These are phyloP conservation scores for Anastatica hierochuntica DNA, from an alignment of 345 rosid species.

Conservation along the genomic window DNA sequence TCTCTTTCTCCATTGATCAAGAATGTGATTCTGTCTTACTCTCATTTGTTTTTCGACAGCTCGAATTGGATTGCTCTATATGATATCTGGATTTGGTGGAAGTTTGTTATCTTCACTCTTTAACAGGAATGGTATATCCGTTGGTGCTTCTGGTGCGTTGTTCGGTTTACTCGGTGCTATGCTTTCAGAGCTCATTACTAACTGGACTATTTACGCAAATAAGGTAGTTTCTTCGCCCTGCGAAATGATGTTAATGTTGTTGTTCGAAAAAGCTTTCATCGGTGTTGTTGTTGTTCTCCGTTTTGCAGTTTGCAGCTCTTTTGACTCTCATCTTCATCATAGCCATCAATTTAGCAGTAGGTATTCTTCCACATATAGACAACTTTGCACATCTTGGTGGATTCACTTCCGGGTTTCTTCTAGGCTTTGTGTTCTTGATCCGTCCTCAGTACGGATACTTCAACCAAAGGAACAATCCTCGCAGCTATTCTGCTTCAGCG, in stretches of 20 bases:
- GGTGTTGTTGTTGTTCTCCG: neutral
- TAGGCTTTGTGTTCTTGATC: constrained; percentile 79
- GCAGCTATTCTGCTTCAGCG: constrained; percentile 26
- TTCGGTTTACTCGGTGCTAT: constrained; percentile 94
- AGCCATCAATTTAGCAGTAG: constrained; percentile 59
- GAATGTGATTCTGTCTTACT: neutral
- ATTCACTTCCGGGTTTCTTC: constrained; percentile 78
- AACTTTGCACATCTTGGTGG: constrained; percentile 98
- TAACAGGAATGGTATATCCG: constrained; percentile 70
- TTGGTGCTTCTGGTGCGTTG: constrained; percentile 98
- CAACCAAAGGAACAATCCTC: constrained; percentile 46
- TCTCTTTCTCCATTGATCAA: too few relatives aligned
- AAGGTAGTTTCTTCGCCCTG: constrained; percentile 63
- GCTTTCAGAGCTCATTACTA: constrained; percentile 89
- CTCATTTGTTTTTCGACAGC: constrained; percentile 32
- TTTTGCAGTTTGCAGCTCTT: constrained; percentile 74
- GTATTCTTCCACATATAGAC: constrained; percentile 91
- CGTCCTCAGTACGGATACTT: constrained; percentile 90
- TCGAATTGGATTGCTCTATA: constrained; percentile 71
- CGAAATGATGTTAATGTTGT: too few relatives aligned
- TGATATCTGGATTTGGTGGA: constrained; percentile 86
- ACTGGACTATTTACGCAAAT: constrained; percentile 88
- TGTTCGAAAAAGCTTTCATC: too few relatives aligned
- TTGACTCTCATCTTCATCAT: constrained; percentile 75
- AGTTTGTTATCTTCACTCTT: constrained; percentile 79